Base-by-base conservation (phyloP, 257 asterid genomes). In the Verbena officinalis region DNA sequence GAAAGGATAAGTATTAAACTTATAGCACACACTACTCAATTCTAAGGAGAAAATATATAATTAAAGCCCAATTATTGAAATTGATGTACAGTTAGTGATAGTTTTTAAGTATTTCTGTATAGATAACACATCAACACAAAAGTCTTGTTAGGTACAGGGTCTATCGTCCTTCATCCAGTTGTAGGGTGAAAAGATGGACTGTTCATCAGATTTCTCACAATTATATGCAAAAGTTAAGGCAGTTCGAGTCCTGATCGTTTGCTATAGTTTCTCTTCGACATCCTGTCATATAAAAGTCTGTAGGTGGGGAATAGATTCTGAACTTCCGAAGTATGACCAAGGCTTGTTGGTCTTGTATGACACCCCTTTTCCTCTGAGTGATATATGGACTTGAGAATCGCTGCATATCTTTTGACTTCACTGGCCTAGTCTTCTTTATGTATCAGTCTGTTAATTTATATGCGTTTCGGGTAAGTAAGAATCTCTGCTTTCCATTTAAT, bases 401-500 rank as follows among this genome's bases (percentile, higher is more conserved):
- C n/a, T 40, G 64, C 54, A 39, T 12, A 27, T 1, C 38, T 54
- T 59, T 45, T 59, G 68, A 27, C 72, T 45, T 59, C 53, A 16
- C 55, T 53, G 21, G 40, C 36, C 27, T 62, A 14, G 39, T 39
- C 31, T 21, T 55, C 8, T 23, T 49, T 43, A 40, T 14, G 6
- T 60, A 11, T 50, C 36, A 13, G 44, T 39, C 33, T 56, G 38
- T 44, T 50, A 31, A 15, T 58, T 55, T 61, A 72, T 52, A 13
- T 65, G 42, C 31, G 65, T 60, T 48, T 55, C 38, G 67, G 38
- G 22, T 77, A 70, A 58, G 56, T 39, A 17, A 33, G 54, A 40
- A 45, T 21, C 67, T 21, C 44, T 24, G 24, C 55, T 67, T 75
- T 42, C 71, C 62, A 73, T 74, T 77, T 57, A 68, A 23, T 70